Conservation (phyloP, 805 yeast species). For the Saccharomycopsis sp. region DNA sequence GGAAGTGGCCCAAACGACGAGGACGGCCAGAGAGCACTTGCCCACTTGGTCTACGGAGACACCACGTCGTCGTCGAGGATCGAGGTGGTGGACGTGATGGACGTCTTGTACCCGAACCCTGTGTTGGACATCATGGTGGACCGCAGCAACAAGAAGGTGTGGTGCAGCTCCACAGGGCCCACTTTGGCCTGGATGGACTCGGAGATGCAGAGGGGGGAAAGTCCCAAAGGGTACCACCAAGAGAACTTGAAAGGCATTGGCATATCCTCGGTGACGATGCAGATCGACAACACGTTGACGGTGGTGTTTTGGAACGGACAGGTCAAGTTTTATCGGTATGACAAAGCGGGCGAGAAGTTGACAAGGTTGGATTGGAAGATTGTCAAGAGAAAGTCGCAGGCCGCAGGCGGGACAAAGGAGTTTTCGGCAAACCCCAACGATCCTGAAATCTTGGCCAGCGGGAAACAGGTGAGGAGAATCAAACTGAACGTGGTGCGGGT, state of each 20-base stretch:
- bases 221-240: not conserved
- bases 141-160: conserved; percentile 23
- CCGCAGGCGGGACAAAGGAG: conserved; percentile 22
- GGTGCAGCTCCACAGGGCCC: conserved; percentile 44
- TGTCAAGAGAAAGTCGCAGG: conserved; percentile 21
- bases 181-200: conserved; percentile 31
- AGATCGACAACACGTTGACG: conserved; percentile 26
- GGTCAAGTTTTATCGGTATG: conserved; percentile 28
- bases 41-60: conserved; percentile 17
- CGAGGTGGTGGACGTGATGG: conserved; percentile 24
- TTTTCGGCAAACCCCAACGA: conserved; percentile 25
- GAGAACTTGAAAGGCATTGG: conserved; percentile 31
- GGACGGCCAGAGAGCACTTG: too few species aligned
- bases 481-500: conserved; percentile 22
- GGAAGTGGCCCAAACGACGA: conserved; percentile 24
- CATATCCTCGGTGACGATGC: conserved; percentile 25
- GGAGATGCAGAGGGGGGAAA: conserved; percentile 5
- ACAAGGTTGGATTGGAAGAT: conserved; percentile 21
- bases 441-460: conserved; percentile 25
- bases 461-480: conserved; percentile 29
- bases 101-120: conserved; percentile 46
- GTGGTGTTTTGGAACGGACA: conserved; percentile 47
- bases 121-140: conserved; percentile 36
- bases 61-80: conserved; percentile 10
- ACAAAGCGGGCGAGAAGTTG: not conserved